phyloP scores from a whole-genome alignment of 768 basidiomycete genomes.

The Trametes elegans region DNA sequence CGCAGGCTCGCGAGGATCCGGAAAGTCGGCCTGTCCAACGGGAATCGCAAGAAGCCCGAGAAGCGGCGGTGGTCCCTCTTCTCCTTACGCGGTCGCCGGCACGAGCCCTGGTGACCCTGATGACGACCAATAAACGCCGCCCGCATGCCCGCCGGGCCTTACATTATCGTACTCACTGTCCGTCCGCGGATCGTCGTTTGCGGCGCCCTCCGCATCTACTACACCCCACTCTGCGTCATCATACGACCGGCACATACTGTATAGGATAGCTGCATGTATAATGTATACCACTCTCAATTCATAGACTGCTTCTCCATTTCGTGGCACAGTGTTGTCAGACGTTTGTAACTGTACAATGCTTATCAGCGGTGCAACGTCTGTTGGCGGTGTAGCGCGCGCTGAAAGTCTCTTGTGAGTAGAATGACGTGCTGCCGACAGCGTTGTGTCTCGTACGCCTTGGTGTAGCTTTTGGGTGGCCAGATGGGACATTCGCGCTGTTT shows the following conservation, averaged over 20 bases:
- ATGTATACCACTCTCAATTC: constrained; percentile 10
- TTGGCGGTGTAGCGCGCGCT: no score
- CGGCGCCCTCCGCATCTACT: background rate
- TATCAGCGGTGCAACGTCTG: no score
- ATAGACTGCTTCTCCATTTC: constrained; percentile 1
- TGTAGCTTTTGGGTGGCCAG: no score
- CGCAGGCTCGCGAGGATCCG: constrained; percentile 27
- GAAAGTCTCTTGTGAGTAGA: no score
- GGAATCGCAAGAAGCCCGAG: constrained; percentile 17
- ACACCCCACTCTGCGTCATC: constrained; percentile 4
- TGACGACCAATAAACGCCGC: no score
- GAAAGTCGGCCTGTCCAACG: constrained; percentile 28
- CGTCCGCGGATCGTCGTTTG: background rate
- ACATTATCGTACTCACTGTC: background rate
- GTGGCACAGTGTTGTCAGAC: no score
- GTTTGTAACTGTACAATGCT: background rate
- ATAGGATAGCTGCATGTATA: constrained; percentile 15
- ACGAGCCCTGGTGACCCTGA: constrained; percentile 14
- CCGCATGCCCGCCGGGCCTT: constrained; percentile 1
- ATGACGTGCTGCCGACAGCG: no score
- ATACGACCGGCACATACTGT: constrained; percentile 6
- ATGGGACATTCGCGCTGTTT: no score
- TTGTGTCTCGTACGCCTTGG: no score
- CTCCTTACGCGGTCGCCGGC: constrained; percentile 19
- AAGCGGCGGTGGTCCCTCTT: constrained; percentile 21